phyloP scores from a whole-genome alignment of 2,329 filamentous ascomycete genomes.

The Aaosphaeria pasadenensis region DNA sequence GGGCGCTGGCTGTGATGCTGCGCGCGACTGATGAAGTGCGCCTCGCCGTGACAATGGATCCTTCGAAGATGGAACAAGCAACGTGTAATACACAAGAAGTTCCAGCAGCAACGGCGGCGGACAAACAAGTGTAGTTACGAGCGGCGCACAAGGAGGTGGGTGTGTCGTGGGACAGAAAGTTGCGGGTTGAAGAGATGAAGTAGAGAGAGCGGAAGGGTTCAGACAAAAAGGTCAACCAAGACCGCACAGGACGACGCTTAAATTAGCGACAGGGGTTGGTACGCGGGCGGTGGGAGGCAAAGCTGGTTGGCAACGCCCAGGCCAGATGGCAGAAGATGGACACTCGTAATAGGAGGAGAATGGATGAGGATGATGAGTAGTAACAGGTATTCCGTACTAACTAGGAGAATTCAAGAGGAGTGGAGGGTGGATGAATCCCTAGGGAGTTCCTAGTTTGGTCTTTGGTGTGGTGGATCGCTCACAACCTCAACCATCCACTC shows the following conservation, averaged over 20 bases:
- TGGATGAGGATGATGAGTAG: too few relatives aligned
- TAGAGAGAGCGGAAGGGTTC: not conserved
- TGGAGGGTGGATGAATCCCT: not conserved
- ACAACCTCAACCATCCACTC: too few relatives aligned
- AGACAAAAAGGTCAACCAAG: not conserved
- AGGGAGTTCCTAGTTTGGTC: not conserved
- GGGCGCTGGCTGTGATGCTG: conserved; percentile 17
- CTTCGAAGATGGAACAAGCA: not conserved
- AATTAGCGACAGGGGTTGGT: not conserved
- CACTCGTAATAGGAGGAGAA: too few relatives aligned
- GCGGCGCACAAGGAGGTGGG: not conserved
- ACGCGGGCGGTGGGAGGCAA: not conserved
- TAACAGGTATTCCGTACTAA: too few relatives aligned
- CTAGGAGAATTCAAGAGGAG: not conserved
- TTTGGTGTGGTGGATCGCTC: too few relatives aligned
- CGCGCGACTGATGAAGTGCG: not conserved
- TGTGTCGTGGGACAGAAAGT: not conserved
- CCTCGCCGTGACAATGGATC: not conserved
- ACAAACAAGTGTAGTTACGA: not conserved
- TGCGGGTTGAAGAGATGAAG: not conserved
- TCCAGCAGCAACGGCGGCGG: conserved; percentile 11
- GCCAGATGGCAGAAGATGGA: too few relatives aligned
- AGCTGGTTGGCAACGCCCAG: too few relatives aligned
- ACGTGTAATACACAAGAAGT: not conserved
- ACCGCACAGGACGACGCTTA: not conserved